phyloP scores from a whole-genome alignment of 1,284 basidiomycete species.

The Trichosporon sp. region DNA sequence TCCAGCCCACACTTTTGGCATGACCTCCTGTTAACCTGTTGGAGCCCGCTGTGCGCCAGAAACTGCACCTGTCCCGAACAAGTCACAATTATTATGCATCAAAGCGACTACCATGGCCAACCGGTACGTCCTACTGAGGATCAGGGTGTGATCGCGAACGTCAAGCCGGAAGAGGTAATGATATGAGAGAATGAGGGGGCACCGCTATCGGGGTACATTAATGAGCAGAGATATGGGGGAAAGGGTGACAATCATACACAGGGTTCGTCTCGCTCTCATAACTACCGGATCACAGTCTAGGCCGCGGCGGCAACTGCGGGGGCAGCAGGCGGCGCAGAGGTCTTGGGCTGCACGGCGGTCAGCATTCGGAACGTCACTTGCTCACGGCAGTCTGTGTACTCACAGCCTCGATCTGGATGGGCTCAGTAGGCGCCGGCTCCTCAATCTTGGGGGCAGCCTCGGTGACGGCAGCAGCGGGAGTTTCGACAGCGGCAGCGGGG shows the following conservation, averaged over 20 bases:
- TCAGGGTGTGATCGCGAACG: neutral
- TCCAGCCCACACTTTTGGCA: neutral
- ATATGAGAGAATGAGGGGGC: slow-evolving; percentile 1
- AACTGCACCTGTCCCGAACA: neutral
- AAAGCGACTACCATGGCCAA: slow-evolving; percentile 11
- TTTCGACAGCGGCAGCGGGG: slow-evolving; percentile 5
- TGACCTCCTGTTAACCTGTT: neutral
- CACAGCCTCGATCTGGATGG: slow-evolving; percentile 43
- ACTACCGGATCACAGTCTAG: slow-evolving; percentile 20
- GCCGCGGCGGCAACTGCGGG: slow-evolving; percentile 36
- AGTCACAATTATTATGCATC: slow-evolving; percentile 17
- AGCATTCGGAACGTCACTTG: neutral
- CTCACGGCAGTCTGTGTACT: slow-evolving; percentile 14
- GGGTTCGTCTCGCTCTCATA: slow-evolving; percentile 14
- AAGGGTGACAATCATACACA: slow-evolving; percentile 20
- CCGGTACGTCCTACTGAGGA: slow-evolving; percentile 6
- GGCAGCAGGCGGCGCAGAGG: slow-evolving; percentile 28
- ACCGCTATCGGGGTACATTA: slow-evolving; percentile 19
- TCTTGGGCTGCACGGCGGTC: slow-evolving; percentile 25
- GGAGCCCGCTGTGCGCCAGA: neutral
- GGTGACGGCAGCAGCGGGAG: slow-evolving; percentile 24
- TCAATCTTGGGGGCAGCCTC: slow-evolving; percentile 43
- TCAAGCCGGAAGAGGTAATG: neutral
- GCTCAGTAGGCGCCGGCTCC: slow-evolving; percentile 36
- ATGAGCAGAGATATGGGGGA: slow-evolving; percentile 5